Conservation (phyloP, 1,284 basidiomycete species). For the Phlebopus sp. region DNA sequence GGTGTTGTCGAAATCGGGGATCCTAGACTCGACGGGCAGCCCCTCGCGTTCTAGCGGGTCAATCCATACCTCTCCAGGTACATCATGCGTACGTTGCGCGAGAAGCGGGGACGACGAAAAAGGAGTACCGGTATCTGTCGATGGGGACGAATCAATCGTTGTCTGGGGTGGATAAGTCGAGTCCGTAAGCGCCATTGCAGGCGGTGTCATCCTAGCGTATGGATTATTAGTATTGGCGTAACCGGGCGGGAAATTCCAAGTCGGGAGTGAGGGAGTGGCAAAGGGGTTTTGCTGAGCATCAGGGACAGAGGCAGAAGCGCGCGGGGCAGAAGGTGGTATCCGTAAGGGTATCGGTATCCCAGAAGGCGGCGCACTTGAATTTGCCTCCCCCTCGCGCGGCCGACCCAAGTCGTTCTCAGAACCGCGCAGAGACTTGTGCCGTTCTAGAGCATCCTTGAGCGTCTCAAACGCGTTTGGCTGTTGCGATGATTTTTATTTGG, state of each 20-base stretch:
- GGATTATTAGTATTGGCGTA: slow-evolving; percentile 20
- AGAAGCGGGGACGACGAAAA: slow-evolving; percentile 18
- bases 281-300: slow-evolving; percentile 4
- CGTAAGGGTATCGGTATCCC: slow-evolving; percentile 4
- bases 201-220: slow-evolving; percentile 8
- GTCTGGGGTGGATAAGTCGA: slow-evolving; percentile 4
- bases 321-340: slow-evolving; percentile 1
- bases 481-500: too few species aligned
- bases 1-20: neutral
- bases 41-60: slow-evolving; percentile 42
- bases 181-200: slow-evolving; percentile 1
- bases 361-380: neutral
- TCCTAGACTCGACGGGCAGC: slow-evolving; percentile 30
- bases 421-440: slow-evolving; percentile 29
- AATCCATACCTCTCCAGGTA: slow-evolving; percentile 43
- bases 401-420: slow-evolving; percentile 15
- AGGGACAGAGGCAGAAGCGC: neutral
- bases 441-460: slow-evolving; percentile 44
- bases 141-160: slow-evolving; percentile 8
- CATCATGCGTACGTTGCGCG: slow-evolving; percentile 28
- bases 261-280: neutral
- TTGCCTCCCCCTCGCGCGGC: neutral
- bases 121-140: slow-evolving; percentile 1
- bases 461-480: slow-evolving; percentile 52
- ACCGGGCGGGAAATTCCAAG: neutral